Conservation (phyloP, 2,329 filamentous ascomycete species). For the Juglanconis sp. region DNA sequence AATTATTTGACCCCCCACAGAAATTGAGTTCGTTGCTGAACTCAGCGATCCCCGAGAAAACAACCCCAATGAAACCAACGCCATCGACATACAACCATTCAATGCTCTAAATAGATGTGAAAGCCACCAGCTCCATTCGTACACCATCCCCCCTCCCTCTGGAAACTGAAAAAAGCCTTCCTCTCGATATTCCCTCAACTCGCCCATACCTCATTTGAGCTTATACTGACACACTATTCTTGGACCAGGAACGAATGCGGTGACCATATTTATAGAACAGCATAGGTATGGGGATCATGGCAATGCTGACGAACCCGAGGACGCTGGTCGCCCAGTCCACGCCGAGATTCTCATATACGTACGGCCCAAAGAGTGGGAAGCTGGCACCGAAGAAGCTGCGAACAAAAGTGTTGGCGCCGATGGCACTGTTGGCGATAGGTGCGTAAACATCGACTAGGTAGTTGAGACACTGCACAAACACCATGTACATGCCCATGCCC, state of each 20-base stretch:
- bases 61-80: too few species aligned
- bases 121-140: too few species aligned
- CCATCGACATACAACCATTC: too few species aligned
- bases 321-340: slow-evolving; percentile 30
- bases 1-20: too few species aligned
- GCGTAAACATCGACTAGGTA: slow-evolving; percentile 54
- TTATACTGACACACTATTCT: not conserved
- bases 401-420: slow-evolving; percentile 56
- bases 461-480: slow-evolving; percentile 52
- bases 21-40: too few species aligned
- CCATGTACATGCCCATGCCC: slow-evolving; percentile 39
- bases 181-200: too few species aligned
- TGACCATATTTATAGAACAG: not conserved
- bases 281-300: slow-evolving; percentile 1
- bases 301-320: slow-evolving; percentile 26
- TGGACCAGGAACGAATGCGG: not conserved
- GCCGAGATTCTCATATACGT: slow-evolving; percentile 32
- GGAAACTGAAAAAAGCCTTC: too few species aligned
- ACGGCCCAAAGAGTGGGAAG: slow-evolving; percentile 55
- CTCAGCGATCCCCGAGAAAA: too few species aligned
- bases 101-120: too few species aligned
- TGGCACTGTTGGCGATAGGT: slow-evolving; percentile 56
- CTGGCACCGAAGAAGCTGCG: slow-evolving; percentile 55
- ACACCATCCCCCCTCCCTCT: too few species aligned
- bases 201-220: too few species aligned